Evolutionary conservation across 2,329 filamentous ascomycete species (phyloP), one percentile per base, ranked within the genome.

Genomic region (Alternaria sp.): DNA sequence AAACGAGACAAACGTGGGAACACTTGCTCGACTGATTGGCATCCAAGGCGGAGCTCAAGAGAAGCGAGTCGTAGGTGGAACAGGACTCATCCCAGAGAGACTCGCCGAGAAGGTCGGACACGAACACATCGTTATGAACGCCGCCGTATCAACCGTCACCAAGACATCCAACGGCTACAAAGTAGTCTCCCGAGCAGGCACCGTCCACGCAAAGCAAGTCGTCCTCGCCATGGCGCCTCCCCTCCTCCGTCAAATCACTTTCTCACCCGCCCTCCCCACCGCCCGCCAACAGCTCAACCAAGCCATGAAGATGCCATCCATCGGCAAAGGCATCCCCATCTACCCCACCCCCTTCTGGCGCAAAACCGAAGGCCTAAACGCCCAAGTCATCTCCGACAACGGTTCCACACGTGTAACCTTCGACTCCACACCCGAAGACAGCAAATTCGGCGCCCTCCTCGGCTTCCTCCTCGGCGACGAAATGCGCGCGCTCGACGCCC

Each of bases 251-350:
- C 79, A 74, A 7, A 84, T 89, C 30, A 58, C 45, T 0, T 88
- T 88, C 72, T 55, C 71, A 0, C 87, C 87, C 0, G 59, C 77
- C 0, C 78, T 89, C 1, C 83, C 84, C 0, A 30, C 67, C 0
- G 63, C 68, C 2, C 86, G 85, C 66, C 69, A 72, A n/a, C 70
- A 75, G 0, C 71, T 82, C 46, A 66, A 75, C 12, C 68, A 80
- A 4, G 75, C 80, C 0, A 79, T 79, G 6, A 72, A 66, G 0
- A 81, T 83, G 43, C 85, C 86, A 4, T 83, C 83, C 63, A 86
- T 86, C 67, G 82, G 81, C 54, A 88, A 88, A 70, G 82, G 81
- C 6, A 85, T 88, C 56, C 69, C 84, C 10, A 75, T 82, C 28
- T 87, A 83, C 72, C 59, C 72, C 1, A 70, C 70, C 5, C 82